Percentiles rank a stretch among this genome's conserved stretches.
Evolutionary conservation across 768 basidiomycete genomes (phyloP).

Genomic region (Kwoniella heveanensis): DNA sequence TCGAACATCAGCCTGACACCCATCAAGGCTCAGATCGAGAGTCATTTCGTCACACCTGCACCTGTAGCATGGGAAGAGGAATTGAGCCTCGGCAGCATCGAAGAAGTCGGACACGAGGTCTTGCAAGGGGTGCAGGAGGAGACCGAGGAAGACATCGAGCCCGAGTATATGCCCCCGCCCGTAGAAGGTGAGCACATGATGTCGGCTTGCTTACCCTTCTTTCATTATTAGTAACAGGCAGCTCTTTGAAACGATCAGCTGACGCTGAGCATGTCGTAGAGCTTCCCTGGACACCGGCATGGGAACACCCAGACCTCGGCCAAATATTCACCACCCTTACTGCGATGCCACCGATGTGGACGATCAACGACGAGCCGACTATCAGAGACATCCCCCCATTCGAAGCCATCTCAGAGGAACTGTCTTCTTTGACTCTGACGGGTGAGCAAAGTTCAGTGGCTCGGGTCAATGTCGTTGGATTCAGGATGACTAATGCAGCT

Average conservation of each 20-base stretch:
- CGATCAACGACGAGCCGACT: conserved; percentile 6
- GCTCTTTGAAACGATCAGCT: too few species aligned
- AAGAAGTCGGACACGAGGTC: conserved; percentile 20
- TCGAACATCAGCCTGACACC: conserved; percentile 23
- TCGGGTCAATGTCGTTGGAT: too few species aligned
- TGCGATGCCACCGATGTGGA: conserved; percentile 15
- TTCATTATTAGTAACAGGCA: too few species aligned
- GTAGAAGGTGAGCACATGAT: conserved; percentile 15
- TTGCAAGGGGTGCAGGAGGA: conserved; percentile 25
- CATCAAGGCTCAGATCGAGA: conserved; percentile 16
- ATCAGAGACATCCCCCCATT: conserved; percentile 11
- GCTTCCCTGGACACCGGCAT: conserved; percentile 22
- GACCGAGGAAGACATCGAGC: conserved; percentile 57
- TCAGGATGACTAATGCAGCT: background rate
- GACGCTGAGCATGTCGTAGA: conserved; percentile 1
- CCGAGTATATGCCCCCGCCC: conserved; percentile 21
- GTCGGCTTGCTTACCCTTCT: too few species aligned
- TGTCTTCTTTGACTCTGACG: background rate
- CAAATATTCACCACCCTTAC: conserved; percentile 14
- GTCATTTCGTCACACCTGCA: conserved; percentile 36
- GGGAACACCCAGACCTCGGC: conserved; percentile 16
- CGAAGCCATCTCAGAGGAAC: background rate
- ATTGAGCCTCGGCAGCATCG: conserved; percentile 32
- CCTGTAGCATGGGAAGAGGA: conserved; percentile 44
- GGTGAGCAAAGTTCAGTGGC: too few species aligned